A percentile compares a stretch with the other conserved stretches of the same genome.
Conservation (phyloP, 805 yeast species). For the Kazachstania psychrophila region DNA sequence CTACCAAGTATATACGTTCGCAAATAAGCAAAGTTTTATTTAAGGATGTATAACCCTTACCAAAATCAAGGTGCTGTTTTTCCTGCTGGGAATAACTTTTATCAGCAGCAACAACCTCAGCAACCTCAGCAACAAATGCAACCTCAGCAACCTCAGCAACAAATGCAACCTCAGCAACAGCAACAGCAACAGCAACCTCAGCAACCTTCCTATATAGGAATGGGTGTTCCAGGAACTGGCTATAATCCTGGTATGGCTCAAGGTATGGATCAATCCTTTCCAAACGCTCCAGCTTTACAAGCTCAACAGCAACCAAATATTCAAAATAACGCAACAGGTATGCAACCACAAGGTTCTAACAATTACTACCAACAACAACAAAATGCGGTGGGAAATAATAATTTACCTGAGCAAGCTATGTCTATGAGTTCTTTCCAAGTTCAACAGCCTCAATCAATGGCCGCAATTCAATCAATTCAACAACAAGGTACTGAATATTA, state of each 20-base stretch:
- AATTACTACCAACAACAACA: slow-evolving; percentile 7
- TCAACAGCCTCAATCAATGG: slow-evolving; percentile 7
- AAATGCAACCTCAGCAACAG: slow-evolving; percentile 7
- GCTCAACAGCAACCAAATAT: slow-evolving; percentile 9
- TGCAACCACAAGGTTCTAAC: slow-evolving; percentile 4
- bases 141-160: slow-evolving; percentile 9
- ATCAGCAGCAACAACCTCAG: slow-evolving; percentile 22
- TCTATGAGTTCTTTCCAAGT: slow-evolving; percentile 11
- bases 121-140: slow-evolving; percentile 8
- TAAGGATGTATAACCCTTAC: slow-evolving; percentile 11
- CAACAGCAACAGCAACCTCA: slow-evolving; percentile 7
- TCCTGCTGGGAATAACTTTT: slow-evolving; percentile 5
- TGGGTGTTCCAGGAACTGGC: slow-evolving; percentile 6
- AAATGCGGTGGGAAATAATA: slow-evolving; percentile 5
- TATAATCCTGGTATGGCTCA: slow-evolving; percentile 4
- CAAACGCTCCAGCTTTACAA: slow-evolving; percentile 11
- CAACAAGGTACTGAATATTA: slow-evolving; percentile 29
- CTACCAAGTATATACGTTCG: no score
- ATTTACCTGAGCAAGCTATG: slow-evolving; percentile 1
- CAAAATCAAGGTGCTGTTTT: slow-evolving; percentile 6
- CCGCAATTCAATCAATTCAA: slow-evolving; percentile 12
- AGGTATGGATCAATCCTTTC: slow-evolving; percentile 1
- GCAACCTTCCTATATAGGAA: slow-evolving; percentile 9
- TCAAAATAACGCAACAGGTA: background rate
- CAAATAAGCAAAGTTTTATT: no score